phyloP scores from a whole-genome alignment of 2,329 filamentous ascomycete species.

The Aspergillus piperis region DNA sequence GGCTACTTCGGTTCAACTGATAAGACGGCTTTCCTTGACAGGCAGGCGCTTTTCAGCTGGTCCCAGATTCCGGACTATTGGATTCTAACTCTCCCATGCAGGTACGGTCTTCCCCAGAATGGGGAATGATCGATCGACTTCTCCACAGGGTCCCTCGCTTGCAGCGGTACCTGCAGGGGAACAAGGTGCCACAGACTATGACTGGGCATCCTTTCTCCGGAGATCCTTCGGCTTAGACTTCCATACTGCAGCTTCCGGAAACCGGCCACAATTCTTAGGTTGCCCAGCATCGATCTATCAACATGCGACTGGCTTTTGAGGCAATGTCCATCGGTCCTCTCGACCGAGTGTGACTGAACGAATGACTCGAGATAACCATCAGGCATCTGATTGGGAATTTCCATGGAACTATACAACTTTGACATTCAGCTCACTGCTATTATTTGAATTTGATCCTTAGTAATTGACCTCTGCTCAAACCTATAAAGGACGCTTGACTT shows the following conservation, averaged over 20 bases:
- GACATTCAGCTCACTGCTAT: background rate
- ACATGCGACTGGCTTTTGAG: background rate
- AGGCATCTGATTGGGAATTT: background rate
- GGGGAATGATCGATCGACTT: background rate
- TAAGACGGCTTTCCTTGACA: background rate
- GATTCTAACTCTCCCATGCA: background rate
- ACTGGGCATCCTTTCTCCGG: background rate
- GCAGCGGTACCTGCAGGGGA: background rate
- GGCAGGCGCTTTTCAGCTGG: background rate
- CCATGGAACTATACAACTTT: background rate
- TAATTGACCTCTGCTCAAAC: background rate
- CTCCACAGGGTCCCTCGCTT: background rate
- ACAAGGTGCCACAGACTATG: background rate
- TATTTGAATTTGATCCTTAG: background rate
- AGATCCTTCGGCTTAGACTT: background rate
- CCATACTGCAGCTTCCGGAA: background rate
- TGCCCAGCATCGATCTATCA: background rate
- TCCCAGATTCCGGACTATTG: background rate
- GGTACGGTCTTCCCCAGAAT: background rate
- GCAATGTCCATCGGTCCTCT: background rate
- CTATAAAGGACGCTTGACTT: background rate
- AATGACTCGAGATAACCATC: background rate
- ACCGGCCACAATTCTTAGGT: no score
- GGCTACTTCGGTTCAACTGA: background rate
- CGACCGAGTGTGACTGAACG: background rate